These are phyloP conservation scores for Rhodotorula sp. DNA, from an alignment of 1,284 basidiomycete species.

Conservation along the genomic window DNA sequence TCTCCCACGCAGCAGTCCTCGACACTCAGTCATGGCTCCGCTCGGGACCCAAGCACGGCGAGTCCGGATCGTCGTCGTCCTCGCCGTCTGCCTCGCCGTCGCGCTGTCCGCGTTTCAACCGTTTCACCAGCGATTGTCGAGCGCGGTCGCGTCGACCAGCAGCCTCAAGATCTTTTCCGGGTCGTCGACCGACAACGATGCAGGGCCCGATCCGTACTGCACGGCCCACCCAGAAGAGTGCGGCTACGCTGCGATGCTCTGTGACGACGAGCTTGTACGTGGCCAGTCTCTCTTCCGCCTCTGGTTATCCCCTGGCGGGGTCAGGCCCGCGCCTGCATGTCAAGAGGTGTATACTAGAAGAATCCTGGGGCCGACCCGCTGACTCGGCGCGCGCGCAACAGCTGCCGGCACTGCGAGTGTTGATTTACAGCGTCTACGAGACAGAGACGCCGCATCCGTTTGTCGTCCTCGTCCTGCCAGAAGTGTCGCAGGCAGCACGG, in stretches of 20 bases:
- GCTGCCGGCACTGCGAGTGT: not conserved
- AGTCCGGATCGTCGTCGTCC: not conserved
- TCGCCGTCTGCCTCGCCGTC: not conserved
- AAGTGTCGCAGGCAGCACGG: not conserved
- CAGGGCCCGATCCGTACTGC: not conserved
- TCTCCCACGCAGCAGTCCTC: not conserved
- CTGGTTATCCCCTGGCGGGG: too few species aligned
- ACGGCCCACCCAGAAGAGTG: not conserved
- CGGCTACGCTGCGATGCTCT: conserved; percentile 1
- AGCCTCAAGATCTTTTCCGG: too few species aligned
- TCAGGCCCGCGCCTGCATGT: too few species aligned
- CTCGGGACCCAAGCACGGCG: not conserved
- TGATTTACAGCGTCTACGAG: conserved; percentile 2
- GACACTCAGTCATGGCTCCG: not conserved
- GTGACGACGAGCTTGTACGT: conserved; percentile 9
- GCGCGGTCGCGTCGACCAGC: not conserved
- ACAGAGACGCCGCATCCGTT: conserved; percentile 5
- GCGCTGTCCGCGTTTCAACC: not conserved
- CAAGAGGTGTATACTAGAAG: too few species aligned
- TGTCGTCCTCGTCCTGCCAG: conserved; percentile 7
- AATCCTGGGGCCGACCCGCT: not conserved
- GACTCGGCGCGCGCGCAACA: not conserved
- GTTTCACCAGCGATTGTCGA: not conserved
- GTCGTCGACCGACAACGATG: not conserved
- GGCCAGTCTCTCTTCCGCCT: not conserved